phyloP scores from a whole-genome alignment of 2,329 filamentous ascomycete species.

The Cladosporium sp. region DNA sequence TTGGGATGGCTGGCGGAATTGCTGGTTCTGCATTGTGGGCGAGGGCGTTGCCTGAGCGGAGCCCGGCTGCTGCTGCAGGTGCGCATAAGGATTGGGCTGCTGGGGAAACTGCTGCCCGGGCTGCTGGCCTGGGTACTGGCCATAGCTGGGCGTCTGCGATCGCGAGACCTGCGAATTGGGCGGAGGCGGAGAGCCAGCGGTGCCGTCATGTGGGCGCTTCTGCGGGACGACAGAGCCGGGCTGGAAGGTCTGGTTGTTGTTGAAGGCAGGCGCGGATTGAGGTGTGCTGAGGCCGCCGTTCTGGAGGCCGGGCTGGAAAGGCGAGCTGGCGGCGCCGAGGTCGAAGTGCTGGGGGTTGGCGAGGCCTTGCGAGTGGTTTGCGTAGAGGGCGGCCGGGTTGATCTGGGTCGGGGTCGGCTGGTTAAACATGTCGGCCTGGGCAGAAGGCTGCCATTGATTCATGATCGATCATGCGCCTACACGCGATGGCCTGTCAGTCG shows the following conservation, averaged over 20 bases:
- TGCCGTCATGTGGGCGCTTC: slow-evolving; percentile 84
- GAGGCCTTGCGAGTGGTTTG: slow-evolving; percentile 14
- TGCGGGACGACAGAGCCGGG: slow-evolving; percentile 84
- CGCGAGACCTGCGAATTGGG: slow-evolving; percentile 76
- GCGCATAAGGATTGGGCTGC: slow-evolving; percentile 71
- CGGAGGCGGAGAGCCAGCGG: slow-evolving; percentile 76
- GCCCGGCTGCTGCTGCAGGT: slow-evolving; percentile 73
- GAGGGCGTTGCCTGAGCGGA: slow-evolving; percentile 86
- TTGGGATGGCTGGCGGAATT: slow-evolving; percentile 58
- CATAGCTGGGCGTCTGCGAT: slow-evolving; percentile 70
- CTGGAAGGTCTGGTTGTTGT: slow-evolving; percentile 69
- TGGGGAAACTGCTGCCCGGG: slow-evolving; percentile 54
- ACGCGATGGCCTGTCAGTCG: background rate
- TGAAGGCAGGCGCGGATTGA: slow-evolving; percentile 69
- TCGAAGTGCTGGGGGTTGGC: slow-evolving; percentile 38
- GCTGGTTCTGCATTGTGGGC: slow-evolving; percentile 82
- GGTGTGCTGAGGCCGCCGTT: slow-evolving; percentile 62
- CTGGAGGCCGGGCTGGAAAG: slow-evolving; percentile 62
- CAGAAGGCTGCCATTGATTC: slow-evolving; percentile 23
- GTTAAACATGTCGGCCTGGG: slow-evolving; percentile 22
- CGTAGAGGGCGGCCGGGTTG: slow-evolving; percentile 18
- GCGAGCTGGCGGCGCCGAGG: slow-evolving; percentile 33
- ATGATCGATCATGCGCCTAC: slow-evolving; percentile 16
- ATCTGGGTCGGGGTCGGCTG: slow-evolving; percentile 19
- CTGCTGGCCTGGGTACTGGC: slow-evolving; percentile 64